Conservation (phyloP, 768 basidiomycete species). For the Rhodotorula sphaerocarpa region DNA sequence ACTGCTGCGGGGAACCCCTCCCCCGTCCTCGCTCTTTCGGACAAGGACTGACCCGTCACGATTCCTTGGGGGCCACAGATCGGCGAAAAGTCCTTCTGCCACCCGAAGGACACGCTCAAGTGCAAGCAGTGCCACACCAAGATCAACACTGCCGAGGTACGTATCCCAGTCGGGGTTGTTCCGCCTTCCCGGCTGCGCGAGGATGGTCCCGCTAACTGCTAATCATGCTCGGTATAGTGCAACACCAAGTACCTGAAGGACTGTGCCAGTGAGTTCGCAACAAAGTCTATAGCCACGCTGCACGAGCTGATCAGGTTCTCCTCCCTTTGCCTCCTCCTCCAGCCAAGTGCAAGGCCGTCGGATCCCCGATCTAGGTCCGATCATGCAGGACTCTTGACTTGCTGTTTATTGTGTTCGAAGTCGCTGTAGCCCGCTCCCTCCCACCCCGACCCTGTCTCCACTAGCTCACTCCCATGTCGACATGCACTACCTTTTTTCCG, state of each 20-base stretch:
- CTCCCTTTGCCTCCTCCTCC: too few species aligned
- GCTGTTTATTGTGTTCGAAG: too few species aligned
- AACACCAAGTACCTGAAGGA: slow-evolving; percentile 28
- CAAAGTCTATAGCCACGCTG: background rate
- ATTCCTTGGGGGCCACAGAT: slow-evolving; percentile 21
- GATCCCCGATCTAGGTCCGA: background rate
- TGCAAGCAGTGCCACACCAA: slow-evolving; percentile 21
- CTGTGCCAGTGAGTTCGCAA: slow-evolving; percentile 18
- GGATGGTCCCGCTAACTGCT: too few species aligned
- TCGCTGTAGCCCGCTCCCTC: too few species aligned
- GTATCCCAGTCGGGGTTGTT: background rate
- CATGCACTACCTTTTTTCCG: too few species aligned
- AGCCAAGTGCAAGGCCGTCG: slow-evolving; percentile 3
- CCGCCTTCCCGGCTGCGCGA: too few species aligned
- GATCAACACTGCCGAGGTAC: slow-evolving; percentile 15
- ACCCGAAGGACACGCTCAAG: slow-evolving; percentile 6
- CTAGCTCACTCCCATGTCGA: too few species aligned
- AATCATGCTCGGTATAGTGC: slow-evolving; percentile 13
- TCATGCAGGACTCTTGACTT: too few species aligned
- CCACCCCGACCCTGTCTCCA: too few species aligned
- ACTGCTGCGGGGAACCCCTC: too few species aligned
- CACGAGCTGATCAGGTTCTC: too few species aligned
- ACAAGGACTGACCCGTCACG: background rate
- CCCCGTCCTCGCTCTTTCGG: background rate
- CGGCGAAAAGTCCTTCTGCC: slow-evolving; percentile 20